Evolutionary conservation across 2,329 filamentous ascomycete species (phyloP), one percentile per base, ranked within the genome.

Genomic region (Stemphylium vesicarium): DNA sequence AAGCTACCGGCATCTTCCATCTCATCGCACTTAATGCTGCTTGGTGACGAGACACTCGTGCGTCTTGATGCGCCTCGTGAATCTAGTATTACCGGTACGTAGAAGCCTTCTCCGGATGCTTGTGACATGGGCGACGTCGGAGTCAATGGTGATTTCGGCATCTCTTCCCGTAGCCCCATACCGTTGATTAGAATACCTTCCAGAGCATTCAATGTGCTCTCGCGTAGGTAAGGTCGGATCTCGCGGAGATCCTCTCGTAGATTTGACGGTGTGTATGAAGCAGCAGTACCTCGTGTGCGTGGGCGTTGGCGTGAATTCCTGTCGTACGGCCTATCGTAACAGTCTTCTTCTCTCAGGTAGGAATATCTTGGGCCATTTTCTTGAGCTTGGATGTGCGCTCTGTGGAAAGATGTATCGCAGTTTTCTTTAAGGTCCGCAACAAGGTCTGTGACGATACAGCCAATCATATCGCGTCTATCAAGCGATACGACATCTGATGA

Each of bases 361-460:
- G 53, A 53, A 50, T 56, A 59, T 18, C 54, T 49, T 5, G 49
- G 47, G n/a, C 42, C 49, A 22, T 46, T 33, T 15, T 44, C 36
- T 13, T 47, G 40, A 22, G 47, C 49, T 37, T 49, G 44, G 4
- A 55, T 56, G 33, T 59, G 43, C 31, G 64, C 50, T 35, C 46
- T 54, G 13, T 56, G 54, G 16, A 64, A 65, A 6, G 53, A 52
- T 20, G 50, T 50, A 2, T 64, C 56, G 33, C 60, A 59, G 13
- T 57, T 57, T 29, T 56, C 22, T 24, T 6, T 8, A 7, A 24
- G 22, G 22, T 24, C 22, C 5, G 22, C 48, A n/a, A 52, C 52
- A 8, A 68, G 40, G 29, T 68, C 63, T 29, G 62, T 41, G n/a
- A 66, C 54, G 16, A 65, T 60, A 10, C 54, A 37, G 33, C 49